Evolutionary conservation across 1,284 basidiomycete species (phyloP).

Genomic region (Trametes sp.): DNA sequence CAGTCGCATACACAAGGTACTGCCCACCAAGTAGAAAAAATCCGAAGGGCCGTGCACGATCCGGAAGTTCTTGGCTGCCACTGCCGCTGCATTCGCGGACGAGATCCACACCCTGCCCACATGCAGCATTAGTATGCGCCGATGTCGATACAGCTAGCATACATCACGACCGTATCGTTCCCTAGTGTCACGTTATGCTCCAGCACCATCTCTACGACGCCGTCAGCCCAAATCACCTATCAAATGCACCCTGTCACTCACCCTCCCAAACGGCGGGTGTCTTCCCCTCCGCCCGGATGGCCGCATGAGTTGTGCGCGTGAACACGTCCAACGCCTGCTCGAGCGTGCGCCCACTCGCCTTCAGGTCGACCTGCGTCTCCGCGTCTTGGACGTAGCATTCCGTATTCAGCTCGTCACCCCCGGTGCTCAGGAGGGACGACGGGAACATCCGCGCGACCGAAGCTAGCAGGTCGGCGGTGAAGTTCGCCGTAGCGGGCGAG

Average conservation of each 20-base stretch:
- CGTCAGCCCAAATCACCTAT: slow-evolving; percentile 25
- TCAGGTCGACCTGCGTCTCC: slow-evolving; percentile 60
- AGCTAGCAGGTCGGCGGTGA: slow-evolving; percentile 54
- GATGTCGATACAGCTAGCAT: slow-evolving; percentile 26
- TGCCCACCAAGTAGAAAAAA: slow-evolving; percentile 63
- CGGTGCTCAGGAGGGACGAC: slow-evolving; percentile 73
- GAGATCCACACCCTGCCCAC: slow-evolving; percentile 70
- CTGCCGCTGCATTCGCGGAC: slow-evolving; percentile 49
- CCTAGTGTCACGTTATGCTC: slow-evolving; percentile 65
- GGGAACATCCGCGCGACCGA: slow-evolving; percentile 56
- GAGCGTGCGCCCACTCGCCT: slow-evolving; percentile 57
- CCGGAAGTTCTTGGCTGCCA: slow-evolving; percentile 55
- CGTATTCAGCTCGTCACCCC: slow-evolving; percentile 83
- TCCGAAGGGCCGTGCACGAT: slow-evolving; percentile 62
- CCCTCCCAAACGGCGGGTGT: slow-evolving; percentile 78
- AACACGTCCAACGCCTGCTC: slow-evolving; percentile 71
- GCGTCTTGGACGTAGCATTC: slow-evolving; percentile 72
- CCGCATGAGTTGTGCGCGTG: slow-evolving; percentile 58
- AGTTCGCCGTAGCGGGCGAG: slow-evolving; percentile 49
- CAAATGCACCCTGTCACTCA: slow-evolving; percentile 11
- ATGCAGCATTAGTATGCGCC: not conserved
- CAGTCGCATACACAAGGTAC: not conserved
- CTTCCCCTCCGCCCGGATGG: slow-evolving; percentile 54
- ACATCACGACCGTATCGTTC: slow-evolving; percentile 78
- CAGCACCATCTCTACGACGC: slow-evolving; percentile 68